Evolutionary conservation across 257 asterid species (phyloP).

Genomic region (Capsicum baccatum): DNA sequence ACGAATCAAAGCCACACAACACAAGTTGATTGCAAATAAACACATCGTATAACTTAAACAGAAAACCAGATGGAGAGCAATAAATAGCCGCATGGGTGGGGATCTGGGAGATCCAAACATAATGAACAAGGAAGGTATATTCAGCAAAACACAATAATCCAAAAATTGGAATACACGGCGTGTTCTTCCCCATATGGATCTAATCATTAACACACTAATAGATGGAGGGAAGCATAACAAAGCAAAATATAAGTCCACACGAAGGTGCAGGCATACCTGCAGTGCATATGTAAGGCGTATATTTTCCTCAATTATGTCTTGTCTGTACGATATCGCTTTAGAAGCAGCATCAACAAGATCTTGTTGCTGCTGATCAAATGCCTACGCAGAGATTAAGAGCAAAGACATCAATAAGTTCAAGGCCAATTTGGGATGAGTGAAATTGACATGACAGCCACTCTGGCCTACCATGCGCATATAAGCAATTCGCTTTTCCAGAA

Average conservation of each 20-base stretch:
- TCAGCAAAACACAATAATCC: conserved; percentile 13
- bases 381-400: conserved; percentile 51
- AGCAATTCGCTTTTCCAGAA: conserved; percentile 91
- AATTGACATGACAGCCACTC: conserved; percentile 29
- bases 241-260: conserved; percentile 21
- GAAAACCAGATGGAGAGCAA: background rate
- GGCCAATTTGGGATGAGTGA: conserved; percentile 15
- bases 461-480: conserved; percentile 89
- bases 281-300: conserved; percentile 94
- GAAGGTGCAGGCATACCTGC: conserved; percentile 59
- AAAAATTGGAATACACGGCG: background rate
- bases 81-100: background rate
- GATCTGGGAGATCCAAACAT: conserved; percentile 7
- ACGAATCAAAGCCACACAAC: conserved; percentile 15
- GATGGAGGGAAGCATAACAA: conserved; percentile 3
- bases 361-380: conserved; percentile 98
- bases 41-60: background rate
- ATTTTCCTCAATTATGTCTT: conserved; percentile 96
- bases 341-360: conserved; percentile 99
- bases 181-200: conserved; percentile 11
- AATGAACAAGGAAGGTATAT: conserved; percentile 23
- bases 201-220: background rate
- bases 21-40: background rate
- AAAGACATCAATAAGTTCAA: conserved; percentile 22
- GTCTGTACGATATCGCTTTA: conserved; percentile 95